Conservation (phyloP, 2,329 filamentous ascomycete species). For the Rhynchosporium agropyri region DNA sequence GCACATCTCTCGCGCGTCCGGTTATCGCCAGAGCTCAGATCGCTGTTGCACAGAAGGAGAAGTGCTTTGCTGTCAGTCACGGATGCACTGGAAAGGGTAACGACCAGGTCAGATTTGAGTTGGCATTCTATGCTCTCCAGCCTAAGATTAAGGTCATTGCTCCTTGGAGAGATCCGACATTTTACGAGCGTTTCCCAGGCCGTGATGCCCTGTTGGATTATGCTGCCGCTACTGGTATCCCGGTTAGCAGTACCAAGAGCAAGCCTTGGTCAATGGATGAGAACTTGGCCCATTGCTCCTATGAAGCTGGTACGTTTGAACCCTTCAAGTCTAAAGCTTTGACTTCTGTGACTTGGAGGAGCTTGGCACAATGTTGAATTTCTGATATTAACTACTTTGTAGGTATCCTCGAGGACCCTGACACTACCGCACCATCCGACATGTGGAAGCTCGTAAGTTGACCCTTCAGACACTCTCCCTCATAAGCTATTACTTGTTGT, state of each 20-base stretch:
- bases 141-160: constrained; percentile 72
- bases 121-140: constrained; percentile 62
- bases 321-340: background rate
- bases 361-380: background rate
- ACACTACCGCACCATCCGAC: constrained; percentile 69
- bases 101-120: constrained; percentile 68
- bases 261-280: constrained; percentile 71
- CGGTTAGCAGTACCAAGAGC: constrained; percentile 72
- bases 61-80: constrained; percentile 51
- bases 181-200: constrained; percentile 72
- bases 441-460: constrained; percentile 69
- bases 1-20: constrained; percentile 66
- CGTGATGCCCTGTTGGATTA: constrained; percentile 74
- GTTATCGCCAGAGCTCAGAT: constrained; percentile 71
- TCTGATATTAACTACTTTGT: background rate
- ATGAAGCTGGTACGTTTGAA: constrained; percentile 55
- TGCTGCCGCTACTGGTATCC: constrained; percentile 66
- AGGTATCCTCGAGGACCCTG: constrained; percentile 69
- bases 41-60: constrained; percentile 63
- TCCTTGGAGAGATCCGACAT: constrained; percentile 72
- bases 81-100: constrained; percentile 67
- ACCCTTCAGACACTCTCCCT: background rate
- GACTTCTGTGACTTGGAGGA: background rate
- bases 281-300: constrained; percentile 76
- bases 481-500: background rate